These are phyloP conservation scores for Emergomyces pasteurianus DNA, from an alignment of 2,329 filamentous ascomycete species.

Conservation along the genomic window DNA sequence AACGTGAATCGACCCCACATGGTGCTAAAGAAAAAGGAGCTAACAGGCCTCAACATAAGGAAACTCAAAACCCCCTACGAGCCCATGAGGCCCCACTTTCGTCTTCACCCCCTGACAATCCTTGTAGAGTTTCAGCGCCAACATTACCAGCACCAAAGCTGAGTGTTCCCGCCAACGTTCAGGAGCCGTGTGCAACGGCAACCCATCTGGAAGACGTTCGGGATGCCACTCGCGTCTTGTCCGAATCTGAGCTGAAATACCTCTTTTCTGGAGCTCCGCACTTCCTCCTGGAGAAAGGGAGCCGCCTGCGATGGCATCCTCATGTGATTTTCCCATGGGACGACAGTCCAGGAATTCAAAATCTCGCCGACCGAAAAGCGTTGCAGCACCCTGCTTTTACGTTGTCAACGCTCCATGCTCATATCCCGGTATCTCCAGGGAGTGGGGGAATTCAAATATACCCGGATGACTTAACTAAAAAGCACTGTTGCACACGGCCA, in stretches of 20 bases:
- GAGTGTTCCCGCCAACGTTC: conserved; percentile 6
- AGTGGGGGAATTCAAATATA: conserved; percentile 18
- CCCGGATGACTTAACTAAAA: not conserved
- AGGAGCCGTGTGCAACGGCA: conserved; percentile 8
- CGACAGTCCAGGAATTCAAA: conserved; percentile 27
- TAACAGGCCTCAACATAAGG: not conserved
- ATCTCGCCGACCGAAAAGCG: conserved; percentile 29
- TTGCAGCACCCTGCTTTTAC: conserved; percentile 31
- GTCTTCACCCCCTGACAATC: not conserved
- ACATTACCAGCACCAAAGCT: not conserved
- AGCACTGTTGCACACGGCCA: conserved; percentile 21
- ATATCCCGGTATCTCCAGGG: conserved; percentile 31
- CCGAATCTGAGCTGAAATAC: conserved; percentile 26
- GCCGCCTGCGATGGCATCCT: conserved; percentile 28
- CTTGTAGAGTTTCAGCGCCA: not conserved
- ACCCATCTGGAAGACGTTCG: not conserved
- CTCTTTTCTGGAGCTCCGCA: conserved; percentile 34
- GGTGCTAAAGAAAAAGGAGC: not conserved
- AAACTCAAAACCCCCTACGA: not conserved
- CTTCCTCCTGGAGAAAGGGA: conserved; percentile 33
- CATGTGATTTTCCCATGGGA: conserved; percentile 36
- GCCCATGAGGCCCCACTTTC: not conserved
- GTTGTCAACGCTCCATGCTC: conserved; percentile 32
- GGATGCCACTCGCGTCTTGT: conserved; percentile 4
- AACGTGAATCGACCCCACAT: not conserved